Percentiles rank a stretch among this genome's conserved stretches.
Conservation (phyloP, 768 basidiomycete species). For the Termitomyces sp. region DNA sequence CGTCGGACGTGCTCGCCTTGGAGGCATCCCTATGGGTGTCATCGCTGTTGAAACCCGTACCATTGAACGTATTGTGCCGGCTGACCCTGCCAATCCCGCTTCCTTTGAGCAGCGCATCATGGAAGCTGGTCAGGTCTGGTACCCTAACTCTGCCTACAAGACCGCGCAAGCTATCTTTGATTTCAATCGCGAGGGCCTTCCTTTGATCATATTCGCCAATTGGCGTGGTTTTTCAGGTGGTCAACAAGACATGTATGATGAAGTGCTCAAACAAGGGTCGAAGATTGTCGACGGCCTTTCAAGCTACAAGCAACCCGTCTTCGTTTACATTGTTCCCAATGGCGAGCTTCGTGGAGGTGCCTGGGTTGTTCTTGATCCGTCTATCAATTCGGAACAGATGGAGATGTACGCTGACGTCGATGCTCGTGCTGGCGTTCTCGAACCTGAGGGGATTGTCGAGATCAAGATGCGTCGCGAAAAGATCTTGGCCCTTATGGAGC, state of each 20-base stretch:
- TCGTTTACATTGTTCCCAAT: constrained; percentile 97
- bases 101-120: constrained; percentile 98
- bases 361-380: constrained; percentile 98
- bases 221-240: constrained; percentile 99
- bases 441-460: constrained; percentile 96
- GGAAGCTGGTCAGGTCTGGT: constrained; percentile 99
- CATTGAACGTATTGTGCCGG: constrained; percentile 93
- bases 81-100: constrained; percentile 94
- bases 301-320: constrained; percentile 94
- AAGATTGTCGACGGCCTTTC: constrained; percentile 99
- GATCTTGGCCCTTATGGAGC: constrained; percentile 85
- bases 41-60: constrained; percentile 98
- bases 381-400: constrained; percentile 96
- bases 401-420: constrained; percentile 99
- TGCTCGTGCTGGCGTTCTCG: constrained; percentile 91
- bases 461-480: constrained; percentile 98
- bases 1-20: constrained; percentile 91
- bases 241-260: constrained; percentile 99
- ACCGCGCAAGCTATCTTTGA: constrained; percentile 99
- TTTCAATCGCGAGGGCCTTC: constrained; percentile 94
- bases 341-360: constrained; percentile 98
- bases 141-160: constrained; percentile 99
- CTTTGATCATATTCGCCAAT: constrained; percentile 98
- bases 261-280: constrained; percentile 93
- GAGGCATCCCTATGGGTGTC: constrained; percentile 95